Evolutionary conservation across 441 rosid genomes (phyloP), one percentile per base, ranked within the genome.

Genomic region (Cnidoscolus chayamansa): DNA sequence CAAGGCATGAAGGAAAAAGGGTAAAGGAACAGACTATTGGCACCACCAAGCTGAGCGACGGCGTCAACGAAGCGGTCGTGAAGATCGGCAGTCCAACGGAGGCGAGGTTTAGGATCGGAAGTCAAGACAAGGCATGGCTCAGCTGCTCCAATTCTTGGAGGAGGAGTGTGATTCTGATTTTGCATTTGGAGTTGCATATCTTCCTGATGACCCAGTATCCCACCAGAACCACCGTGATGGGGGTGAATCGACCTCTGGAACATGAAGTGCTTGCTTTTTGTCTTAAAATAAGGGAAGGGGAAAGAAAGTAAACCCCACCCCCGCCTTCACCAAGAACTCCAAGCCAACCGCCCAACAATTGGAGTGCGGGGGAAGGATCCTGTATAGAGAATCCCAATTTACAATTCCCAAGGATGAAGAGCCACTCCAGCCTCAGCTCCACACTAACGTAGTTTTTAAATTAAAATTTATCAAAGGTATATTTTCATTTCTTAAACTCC

Each of bases 41-140:
- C 87, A 57, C 97, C 97, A 13, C 97, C 97, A 40, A 92, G 94
- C 76, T 92, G 94, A 62, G 94, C 75, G 74, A 92, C 91, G 64
- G 90, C 96, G 74, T 92, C 97, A n/a, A 92, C 80, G 72, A 92
- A 92, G 70, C 93, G 86, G 9, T 89, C 92, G 73, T 91, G 97
- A 73, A 91, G 97, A 79, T 91, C 95, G 6, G 92, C 82, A n/a
- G 97, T 89, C 97, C 97, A 91, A 3, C 95, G 97, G 76, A 91
- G 97, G 19, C 95, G 90, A 64, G 97, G 97, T 73, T 88, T 91
- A 37, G 97, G 93, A 81, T 91, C 97, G 53, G 97, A 81, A 71
- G 97, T 88, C 78, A 91, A 72, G 49, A 89, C 92, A 67, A 91
- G 77, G 67, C 93, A 91, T 10, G 92, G 89, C 61, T 85, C 90